A percentile compares a stretch with the other conserved stretches of the same genome.
These are phyloP conservation scores for Leucosporidium scottii DNA, from an alignment of 768 basidiomycete genomes.

Conservation along the genomic window DNA sequence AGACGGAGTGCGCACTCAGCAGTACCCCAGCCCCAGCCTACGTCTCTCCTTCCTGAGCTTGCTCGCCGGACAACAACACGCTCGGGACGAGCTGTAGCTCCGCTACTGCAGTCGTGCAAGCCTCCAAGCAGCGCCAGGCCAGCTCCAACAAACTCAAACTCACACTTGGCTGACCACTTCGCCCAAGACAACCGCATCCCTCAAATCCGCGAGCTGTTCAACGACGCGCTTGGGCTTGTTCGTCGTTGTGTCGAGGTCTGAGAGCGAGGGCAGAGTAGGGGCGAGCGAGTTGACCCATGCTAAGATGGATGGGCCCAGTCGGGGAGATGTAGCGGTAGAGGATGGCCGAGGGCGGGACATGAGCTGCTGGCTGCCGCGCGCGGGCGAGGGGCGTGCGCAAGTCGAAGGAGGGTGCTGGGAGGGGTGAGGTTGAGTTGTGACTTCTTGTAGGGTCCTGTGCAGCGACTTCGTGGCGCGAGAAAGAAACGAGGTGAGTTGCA, in stretches of 20 bases:
- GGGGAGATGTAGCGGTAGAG: not conserved
- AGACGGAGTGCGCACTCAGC: no score
- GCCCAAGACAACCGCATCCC: constrained; percentile 69
- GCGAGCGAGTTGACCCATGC: not conserved
- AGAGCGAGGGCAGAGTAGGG: not conserved
- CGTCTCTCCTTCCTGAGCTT: not conserved
- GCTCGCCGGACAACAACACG: not conserved
- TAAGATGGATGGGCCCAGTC: not conserved
- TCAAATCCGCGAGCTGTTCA: constrained; percentile 56
- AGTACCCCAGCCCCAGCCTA: no score
- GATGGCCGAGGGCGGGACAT: no score
- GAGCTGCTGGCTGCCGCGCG: no score
- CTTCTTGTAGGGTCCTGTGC: no score
- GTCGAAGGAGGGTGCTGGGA: no score
- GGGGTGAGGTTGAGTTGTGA: no score
- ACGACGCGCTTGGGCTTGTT: constrained; percentile 1
- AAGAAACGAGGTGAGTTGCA: no score
- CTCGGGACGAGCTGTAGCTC: not conserved
- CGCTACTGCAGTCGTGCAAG: not conserved
- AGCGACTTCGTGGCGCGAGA: no score
- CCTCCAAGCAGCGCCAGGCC: not conserved
- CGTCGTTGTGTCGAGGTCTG: not conserved
- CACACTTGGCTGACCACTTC: constrained; percentile 51
- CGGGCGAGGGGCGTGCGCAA: no score
- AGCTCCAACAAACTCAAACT: constrained; percentile 41